Conservation (phyloP, 495 filamentous ascomycete genomes). For the Neurospora sp. region DNA sequence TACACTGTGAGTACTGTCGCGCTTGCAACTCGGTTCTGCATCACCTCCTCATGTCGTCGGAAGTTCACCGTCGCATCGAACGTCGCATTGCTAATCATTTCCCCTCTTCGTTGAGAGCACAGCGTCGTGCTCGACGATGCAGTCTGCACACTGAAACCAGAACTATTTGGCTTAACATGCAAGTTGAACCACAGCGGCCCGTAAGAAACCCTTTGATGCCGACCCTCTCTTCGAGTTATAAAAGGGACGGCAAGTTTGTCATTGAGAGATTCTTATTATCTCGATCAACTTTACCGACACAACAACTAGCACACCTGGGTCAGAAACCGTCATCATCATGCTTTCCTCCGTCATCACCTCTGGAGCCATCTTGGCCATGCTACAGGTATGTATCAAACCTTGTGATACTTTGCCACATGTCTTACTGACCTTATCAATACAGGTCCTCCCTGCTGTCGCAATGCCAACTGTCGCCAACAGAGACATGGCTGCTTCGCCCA, state of each 20-base stretch:
- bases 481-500: not conserved
- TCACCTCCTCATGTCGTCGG: not conserved
- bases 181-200: not conserved
- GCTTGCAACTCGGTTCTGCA: not conserved
- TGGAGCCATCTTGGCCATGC: not conserved
- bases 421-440: not conserved
- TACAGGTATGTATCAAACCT: not conserved
- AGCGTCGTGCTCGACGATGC: not conserved
- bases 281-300: not conserved
- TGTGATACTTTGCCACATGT: not conserved
- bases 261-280: not conserved
- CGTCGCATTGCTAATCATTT: not conserved
- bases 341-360: not conserved
- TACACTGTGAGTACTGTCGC: not conserved
- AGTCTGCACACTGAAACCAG: not conserved
- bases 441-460: not conserved
- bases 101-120: not conserved
- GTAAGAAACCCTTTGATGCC: not conserved
- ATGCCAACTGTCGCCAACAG: not conserved
- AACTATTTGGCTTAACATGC: not conserved
- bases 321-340: not conserved
- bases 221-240: not conserved
- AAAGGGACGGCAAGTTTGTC: not conserved
- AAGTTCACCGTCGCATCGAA: not conserved
- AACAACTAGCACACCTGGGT: not conserved